phyloP scores from a whole-genome alignment of 2,329 filamentous ascomycete genomes.

The Curvularia lunata region DNA sequence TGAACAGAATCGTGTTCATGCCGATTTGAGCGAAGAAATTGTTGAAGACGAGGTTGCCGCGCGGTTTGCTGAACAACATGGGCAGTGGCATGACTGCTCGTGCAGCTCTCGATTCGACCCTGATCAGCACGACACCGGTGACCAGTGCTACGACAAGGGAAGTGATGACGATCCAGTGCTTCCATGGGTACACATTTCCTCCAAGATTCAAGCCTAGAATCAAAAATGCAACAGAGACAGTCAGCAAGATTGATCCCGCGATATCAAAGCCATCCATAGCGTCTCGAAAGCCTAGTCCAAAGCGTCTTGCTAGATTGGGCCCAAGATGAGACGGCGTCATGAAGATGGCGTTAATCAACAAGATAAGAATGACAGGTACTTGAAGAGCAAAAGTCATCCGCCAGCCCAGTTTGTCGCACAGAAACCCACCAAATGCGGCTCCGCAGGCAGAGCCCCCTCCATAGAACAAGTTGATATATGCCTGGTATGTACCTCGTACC shows the following conservation, averaged over 20 bases:
- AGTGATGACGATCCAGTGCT: constrained; percentile 57
- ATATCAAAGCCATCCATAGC: constrained; percentile 58
- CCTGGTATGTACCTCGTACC: constrained; percentile 74
- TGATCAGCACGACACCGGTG: constrained; percentile 50
- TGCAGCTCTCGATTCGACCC: constrained; percentile 47
- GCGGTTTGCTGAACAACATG: constrained; percentile 55
- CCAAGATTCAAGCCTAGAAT: constrained; percentile 61
- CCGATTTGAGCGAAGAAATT: constrained; percentile 60
- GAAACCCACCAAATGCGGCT: constrained; percentile 71
- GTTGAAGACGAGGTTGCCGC: constrained; percentile 58
- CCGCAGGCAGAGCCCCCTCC: constrained; percentile 62
- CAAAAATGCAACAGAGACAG: constrained; percentile 55
- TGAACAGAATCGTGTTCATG: constrained; percentile 67
- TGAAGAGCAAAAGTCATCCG: constrained; percentile 69
- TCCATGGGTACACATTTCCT: constrained; percentile 60
- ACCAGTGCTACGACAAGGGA: constrained; percentile 54
- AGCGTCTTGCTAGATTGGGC: constrained; percentile 51
- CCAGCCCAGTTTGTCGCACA: constrained; percentile 75
- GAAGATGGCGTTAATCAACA: constrained; percentile 52
- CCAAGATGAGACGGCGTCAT: constrained; percentile 56
- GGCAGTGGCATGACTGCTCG: constrained; percentile 58
- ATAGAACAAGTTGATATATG: constrained; percentile 69
- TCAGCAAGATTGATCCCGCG: constrained; percentile 56
- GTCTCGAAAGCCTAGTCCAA: constrained; percentile 51
- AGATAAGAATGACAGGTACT: constrained; percentile 56